A percentile compares a stretch with the other conserved stretches of the same genome.
Conservation (phyloP, 768 basidiomycete species). For the Naganishia onofrii region DNA sequence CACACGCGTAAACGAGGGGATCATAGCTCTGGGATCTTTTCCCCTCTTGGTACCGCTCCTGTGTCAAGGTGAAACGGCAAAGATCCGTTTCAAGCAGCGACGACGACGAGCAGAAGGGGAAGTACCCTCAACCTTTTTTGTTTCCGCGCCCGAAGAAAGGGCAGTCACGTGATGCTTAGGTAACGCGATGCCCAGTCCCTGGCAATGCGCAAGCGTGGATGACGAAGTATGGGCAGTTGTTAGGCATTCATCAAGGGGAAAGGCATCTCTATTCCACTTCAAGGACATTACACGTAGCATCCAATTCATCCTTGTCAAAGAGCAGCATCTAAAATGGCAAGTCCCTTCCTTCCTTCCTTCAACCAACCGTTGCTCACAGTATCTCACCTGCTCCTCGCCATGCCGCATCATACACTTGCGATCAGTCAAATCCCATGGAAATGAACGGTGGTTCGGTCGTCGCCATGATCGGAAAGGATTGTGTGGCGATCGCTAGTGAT, state of each 20-base stretch:
- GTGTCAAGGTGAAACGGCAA: background rate
- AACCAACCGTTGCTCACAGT: too few relatives aligned
- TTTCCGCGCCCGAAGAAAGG: constrained; percentile 3
- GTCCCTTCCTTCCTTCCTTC: background rate
- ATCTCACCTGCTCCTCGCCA: too few relatives aligned
- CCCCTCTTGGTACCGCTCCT: background rate
- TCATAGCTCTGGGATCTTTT: background rate
- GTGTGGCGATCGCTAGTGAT: constrained; percentile 97
- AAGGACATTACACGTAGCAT: background rate
- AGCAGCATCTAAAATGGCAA: background rate
- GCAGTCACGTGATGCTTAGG: constrained; percentile 12
- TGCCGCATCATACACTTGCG: too few relatives aligned
- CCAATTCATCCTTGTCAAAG: background rate
- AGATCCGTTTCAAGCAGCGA: background rate
- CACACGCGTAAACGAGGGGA: background rate
- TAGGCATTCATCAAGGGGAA: background rate
- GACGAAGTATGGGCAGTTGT: constrained; percentile 4
- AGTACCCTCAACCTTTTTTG: constrained; percentile 12
- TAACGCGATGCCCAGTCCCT: background rate
- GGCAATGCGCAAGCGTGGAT: constrained; percentile 19
- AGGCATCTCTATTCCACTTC: too few relatives aligned
- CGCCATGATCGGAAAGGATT: constrained; percentile 98
- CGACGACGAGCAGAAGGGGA: background rate
- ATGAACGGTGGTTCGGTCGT: constrained; percentile 96
- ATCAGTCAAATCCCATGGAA: constrained; percentile 60